Evolutionary conservation across 805 yeast genomes (phyloP).

Genomic region (Ogataea angusta): DNA sequence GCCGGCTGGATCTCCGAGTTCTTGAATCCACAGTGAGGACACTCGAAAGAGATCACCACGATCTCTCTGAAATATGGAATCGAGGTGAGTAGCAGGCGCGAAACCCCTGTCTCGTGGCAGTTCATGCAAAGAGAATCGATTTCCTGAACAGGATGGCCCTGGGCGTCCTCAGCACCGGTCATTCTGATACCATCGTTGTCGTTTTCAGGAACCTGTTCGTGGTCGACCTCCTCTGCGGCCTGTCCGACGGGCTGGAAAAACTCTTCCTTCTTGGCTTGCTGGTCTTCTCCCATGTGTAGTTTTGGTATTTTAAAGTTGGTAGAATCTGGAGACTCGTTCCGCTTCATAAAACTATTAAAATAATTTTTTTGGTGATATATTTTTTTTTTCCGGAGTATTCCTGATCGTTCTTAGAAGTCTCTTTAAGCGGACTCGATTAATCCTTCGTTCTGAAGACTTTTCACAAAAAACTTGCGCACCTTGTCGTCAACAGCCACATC

Average conservation of each 20-base stretch:
- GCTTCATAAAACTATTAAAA: conserved; percentile 15
- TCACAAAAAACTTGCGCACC: conserved; percentile 39
- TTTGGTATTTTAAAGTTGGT: conserved; percentile 28
- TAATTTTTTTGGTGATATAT: not conserved
- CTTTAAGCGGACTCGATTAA: conserved; percentile 2
- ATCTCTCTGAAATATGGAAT: conserved; percentile 92
- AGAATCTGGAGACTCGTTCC: conserved; percentile 13
- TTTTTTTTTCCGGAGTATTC: conserved; percentile 2
- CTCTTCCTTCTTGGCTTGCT: conserved; percentile 32
- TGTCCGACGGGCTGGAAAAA: conserved; percentile 61
- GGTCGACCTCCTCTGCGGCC: conserved; percentile 47
- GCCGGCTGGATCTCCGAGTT: conserved; percentile 97
- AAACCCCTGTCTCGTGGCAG: conserved; percentile 82
- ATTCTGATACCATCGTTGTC: conserved; percentile 45
- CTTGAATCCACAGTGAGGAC: conserved; percentile 91
- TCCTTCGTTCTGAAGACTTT: conserved; percentile 24
- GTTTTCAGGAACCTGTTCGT: conserved; percentile 25
- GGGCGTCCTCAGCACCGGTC: conserved; percentile 79
- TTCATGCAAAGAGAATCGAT: conserved; percentile 94
- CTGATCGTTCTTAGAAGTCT: not conserved
- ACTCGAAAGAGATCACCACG: conserved; percentile 89
- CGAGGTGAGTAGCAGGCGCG: conserved; percentile 77
- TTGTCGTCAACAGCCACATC: conserved; percentile 56
- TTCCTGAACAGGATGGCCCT: conserved; percentile 94
- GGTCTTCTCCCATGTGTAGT: conserved; percentile 17